phyloP scores from a whole-genome alignment of 164 flowering plant species.

The Piper longum region DNA sequence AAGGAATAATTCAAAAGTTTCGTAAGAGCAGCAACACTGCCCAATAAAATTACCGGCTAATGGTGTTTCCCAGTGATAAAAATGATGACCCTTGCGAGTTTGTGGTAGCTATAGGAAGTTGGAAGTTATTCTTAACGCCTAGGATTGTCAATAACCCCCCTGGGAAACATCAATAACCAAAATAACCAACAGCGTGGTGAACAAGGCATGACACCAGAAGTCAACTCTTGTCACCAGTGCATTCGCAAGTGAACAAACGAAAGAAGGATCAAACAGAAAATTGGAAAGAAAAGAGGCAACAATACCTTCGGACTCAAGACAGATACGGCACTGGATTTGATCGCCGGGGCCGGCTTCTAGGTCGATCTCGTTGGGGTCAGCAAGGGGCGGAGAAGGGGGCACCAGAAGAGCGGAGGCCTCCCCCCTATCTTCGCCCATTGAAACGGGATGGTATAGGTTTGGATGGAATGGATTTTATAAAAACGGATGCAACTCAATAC shows the following conservation, averaged over 20 bases:
- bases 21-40: no score
- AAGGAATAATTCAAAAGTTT: no score
- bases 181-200: no score
- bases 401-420: slow-evolving; percentile 18
- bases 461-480: background rate
- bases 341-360: slow-evolving; percentile 88
- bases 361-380: slow-evolving; percentile 41
- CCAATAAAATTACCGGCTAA: no score
- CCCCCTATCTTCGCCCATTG: slow-evolving; percentile 29
- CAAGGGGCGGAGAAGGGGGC: slow-evolving; percentile 1
- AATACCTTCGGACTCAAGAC: slow-evolving; percentile 89
- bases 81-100: no score
- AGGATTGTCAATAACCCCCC: no score
- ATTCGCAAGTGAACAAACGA: background rate
- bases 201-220: no score
- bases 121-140: no score
- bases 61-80: no score
- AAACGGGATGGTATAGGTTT: background rate
- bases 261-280: background rate
- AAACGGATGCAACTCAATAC: background rate
- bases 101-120: no score
- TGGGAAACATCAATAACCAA: no score
- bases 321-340: slow-evolving; percentile 96
- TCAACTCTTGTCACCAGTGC: background rate
- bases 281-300: background rate